Percentiles rank a stretch among this genome's conserved stretches.
These are phyloP conservation scores for Gynostemma pentaphyllum DNA, from an alignment of 306 rosid species.

Conservation along the genomic window DNA sequence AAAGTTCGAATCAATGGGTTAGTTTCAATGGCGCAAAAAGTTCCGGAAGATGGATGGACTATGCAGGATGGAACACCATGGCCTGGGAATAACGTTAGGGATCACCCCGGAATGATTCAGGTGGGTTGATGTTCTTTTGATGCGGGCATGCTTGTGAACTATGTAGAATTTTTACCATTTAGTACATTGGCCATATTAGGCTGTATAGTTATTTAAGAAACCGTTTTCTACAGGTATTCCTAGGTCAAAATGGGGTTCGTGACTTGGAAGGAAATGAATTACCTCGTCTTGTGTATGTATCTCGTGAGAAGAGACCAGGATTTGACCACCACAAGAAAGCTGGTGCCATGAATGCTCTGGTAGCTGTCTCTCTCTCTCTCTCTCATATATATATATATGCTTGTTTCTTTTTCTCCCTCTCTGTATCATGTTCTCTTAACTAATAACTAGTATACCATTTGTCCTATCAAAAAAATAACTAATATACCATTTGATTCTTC, in stretches of 20 bases:
- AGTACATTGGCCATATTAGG: background rate
- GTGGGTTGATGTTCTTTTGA: constrained; percentile 22
- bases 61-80: constrained; percentile 98
- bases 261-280: constrained; percentile 75
- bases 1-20: constrained; percentile 71
- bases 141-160: background rate
- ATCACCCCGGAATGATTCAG: constrained; percentile 98
- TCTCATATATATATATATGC: background rate
- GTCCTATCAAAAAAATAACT: too few relatives aligned
- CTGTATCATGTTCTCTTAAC: background rate
- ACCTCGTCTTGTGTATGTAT: constrained; percentile 77
- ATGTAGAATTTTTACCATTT: background rate
- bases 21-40: constrained; percentile 78
- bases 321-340: constrained; percentile 90
- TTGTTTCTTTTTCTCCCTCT: constrained; percentile 4
- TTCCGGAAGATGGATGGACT: constrained; percentile 97
- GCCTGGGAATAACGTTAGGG: constrained; percentile 89
- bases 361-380: constrained; percentile 16
- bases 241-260: constrained; percentile 82
- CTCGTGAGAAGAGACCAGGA: constrained; percentile 96
- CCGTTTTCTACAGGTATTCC: constrained; percentile 53
- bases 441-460: background rate
- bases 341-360: constrained; percentile 92
- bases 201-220: background rate
- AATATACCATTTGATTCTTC: constrained; percentile 9